phyloP scores from a whole-genome alignment of 768 basidiomycete genomes.

The Trichaptum fuscoviolaceum region DNA sequence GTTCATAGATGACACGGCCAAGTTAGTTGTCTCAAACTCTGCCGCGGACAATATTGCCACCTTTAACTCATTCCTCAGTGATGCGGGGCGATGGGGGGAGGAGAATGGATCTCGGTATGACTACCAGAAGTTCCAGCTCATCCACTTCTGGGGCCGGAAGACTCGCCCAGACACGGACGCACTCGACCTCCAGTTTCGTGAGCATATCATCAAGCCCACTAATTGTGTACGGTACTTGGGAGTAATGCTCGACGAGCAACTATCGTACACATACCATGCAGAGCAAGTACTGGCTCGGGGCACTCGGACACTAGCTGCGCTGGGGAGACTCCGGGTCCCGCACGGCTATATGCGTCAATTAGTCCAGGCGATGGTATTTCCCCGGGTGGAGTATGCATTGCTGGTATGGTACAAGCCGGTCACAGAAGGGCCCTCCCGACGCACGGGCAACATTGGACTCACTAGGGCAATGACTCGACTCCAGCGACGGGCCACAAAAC shows the following conservation, averaged over 20 bases:
- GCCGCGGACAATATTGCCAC: too few species aligned
- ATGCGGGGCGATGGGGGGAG: not conserved
- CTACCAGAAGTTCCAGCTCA: not conserved
- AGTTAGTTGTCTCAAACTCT: too few species aligned
- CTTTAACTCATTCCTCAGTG: conserved; percentile 16
- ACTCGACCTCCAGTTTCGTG: not conserved
- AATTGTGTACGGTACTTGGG: conserved; percentile 10
- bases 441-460: not conserved
- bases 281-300: too few species aligned
- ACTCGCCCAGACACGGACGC: conserved; percentile 1
- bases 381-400: too few species aligned
- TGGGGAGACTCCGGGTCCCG: too few species aligned
- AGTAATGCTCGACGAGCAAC: conserved; percentile 11
- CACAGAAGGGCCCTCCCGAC: too few species aligned
- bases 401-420: too few species aligned
- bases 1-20: too few species aligned
- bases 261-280: conserved; percentile 12
- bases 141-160: not conserved
- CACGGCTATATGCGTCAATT: too few species aligned
- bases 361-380: too few species aligned
- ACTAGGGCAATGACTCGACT: conserved; percentile 4
- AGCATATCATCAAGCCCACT: conserved; percentile 6
- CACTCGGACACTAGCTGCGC: not conserved
- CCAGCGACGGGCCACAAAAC: conserved; percentile 16
- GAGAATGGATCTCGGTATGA: not conserved